A percentile compares a stretch with the other conserved stretches of the same genome.
phyloP scores from a whole-genome alignment of 164 flowering plant genomes.

The Chimonanthus praecox region DNA sequence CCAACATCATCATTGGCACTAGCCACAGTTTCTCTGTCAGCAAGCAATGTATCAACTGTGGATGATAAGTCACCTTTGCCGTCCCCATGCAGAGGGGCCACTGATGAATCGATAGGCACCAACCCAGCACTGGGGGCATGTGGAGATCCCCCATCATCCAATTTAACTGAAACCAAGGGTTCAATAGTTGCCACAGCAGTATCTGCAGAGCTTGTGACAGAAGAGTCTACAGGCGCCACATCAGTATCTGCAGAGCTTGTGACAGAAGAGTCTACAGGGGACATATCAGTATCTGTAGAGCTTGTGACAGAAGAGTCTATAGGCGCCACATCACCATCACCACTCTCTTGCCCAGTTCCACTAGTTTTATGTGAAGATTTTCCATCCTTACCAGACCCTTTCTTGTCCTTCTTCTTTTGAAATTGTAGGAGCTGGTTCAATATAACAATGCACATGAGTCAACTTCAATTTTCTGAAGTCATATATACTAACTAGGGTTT shows the following conservation, averaged over 20 bases:
- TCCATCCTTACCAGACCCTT: constrained; percentile 51
- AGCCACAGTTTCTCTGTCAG: not conserved
- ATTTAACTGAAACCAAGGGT: not conserved
- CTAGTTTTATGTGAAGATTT: constrained; percentile 47
- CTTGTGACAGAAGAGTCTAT: constrained; percentile 5
- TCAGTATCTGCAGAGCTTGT: constrained; percentile 12
- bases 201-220: not conserved
- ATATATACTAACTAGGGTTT: not conserved
- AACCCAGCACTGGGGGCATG: not conserved
- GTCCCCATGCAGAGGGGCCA: not conserved
- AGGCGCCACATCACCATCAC: constrained; percentile 13
- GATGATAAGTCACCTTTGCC: not conserved
- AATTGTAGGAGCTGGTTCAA: constrained; percentile 73
- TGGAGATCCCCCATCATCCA: not conserved
- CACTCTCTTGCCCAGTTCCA: constrained; percentile 35
- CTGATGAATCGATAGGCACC: not conserved
- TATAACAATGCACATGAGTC: constrained; percentile 1
- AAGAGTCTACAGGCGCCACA: not conserved
- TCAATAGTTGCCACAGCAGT: not conserved
- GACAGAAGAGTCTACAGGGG: constrained; percentile 13
- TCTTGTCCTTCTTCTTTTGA: constrained; percentile 75
- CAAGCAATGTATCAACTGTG: not conserved
- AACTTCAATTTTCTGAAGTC: not conserved
- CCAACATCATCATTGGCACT: not conserved
- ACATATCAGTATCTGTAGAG: constrained; percentile 16